Evolutionary conservation across 805 yeast genomes (phyloP).

Genomic region (Wickerhamomyces canadensis): DNA sequence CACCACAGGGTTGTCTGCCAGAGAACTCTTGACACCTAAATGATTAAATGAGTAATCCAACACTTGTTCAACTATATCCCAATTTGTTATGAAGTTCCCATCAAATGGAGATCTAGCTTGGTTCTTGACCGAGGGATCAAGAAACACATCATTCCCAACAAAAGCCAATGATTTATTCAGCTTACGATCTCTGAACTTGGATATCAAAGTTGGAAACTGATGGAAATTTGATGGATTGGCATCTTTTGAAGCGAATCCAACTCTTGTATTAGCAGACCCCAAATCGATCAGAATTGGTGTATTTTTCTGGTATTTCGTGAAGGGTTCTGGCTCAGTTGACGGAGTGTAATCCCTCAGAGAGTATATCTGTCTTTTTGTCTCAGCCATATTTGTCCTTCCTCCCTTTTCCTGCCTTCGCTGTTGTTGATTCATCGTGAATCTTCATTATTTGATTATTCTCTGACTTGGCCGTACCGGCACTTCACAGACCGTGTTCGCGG

Average conservation of each 20-base stretch:
- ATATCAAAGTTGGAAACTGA: conserved; percentile 60
- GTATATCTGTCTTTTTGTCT: neutral
- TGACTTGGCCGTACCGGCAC: too few relatives aligned
- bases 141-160: conserved; percentile 75
- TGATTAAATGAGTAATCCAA: conserved; percentile 82
- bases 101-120: conserved; percentile 80
- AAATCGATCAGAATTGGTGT: conserved; percentile 86
- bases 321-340: conserved; percentile 35
- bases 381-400: too few relatives aligned
- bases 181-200: conserved; percentile 78
- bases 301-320: conserved; percentile 42
- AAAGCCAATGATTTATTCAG: conserved; percentile 55
- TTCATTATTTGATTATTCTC: too few relatives aligned
- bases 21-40: conserved; percentile 55
- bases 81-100: conserved; percentile 80
- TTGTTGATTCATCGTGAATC: too few relatives aligned
- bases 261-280: conserved; percentile 58
- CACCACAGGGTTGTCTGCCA: conserved; percentile 76
- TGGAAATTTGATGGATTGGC: too few relatives aligned
- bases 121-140: conserved; percentile 65
- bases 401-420: too few relatives aligned
- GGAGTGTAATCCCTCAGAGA: conserved; percentile 16
- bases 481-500: too few relatives aligned
- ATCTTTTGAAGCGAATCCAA: conserved; percentile 44
- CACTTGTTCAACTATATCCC: conserved; percentile 84